Evolutionary conservation across 2,329 filamentous ascomycete species (phyloP).

Genomic region (Xylaria digitata): DNA sequence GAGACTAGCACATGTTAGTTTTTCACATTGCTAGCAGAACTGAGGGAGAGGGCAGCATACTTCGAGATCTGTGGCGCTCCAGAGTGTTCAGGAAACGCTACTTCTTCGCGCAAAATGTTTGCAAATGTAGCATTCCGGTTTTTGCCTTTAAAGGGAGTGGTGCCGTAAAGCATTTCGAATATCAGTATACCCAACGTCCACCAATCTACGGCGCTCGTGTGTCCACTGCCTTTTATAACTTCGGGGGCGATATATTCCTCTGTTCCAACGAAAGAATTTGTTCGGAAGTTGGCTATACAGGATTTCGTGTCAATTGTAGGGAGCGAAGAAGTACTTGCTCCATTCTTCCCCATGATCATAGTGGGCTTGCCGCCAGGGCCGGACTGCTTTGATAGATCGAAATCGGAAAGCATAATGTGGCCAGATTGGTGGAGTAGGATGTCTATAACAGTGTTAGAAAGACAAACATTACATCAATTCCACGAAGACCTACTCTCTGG

Average conservation of each 20-base stretch:
- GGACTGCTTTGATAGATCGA: conserved; percentile 97
- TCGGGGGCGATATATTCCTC: conserved; percentile 99
- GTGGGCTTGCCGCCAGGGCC: conserved; percentile 95
- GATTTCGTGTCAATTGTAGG: conserved; percentile 99
- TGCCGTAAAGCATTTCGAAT: conserved; percentile 99
- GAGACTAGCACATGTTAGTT: conserved; percentile 65
- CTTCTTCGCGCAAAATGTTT: conserved; percentile 95
- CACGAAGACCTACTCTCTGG: conserved; percentile 82
- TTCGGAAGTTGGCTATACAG: conserved; percentile 97
- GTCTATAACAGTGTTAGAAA: conserved; percentile 67
- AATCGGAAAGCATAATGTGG: conserved; percentile 99
- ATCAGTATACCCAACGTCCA: conserved; percentile 98
- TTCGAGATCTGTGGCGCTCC: conserved; percentile 88
- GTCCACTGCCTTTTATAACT: conserved; percentile 97
- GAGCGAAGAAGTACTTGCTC: conserved; percentile 84
- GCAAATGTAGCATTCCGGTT: conserved; percentile 98
- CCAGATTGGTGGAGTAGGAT: conserved; percentile 99
- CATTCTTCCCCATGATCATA: conserved; percentile 94
- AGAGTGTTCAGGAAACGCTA: conserved; percentile 91
- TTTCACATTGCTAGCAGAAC: neutral
- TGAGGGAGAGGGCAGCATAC: conserved; percentile 65
- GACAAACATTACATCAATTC: neutral
- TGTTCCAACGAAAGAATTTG: conserved; percentile 97
- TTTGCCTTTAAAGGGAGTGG: conserved; percentile 99
- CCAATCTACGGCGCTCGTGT: conserved; percentile 99